Base-by-base conservation (phyloP, 2,329 filamentous ascomycete species). In the Boeremia lycopersici region DNA sequence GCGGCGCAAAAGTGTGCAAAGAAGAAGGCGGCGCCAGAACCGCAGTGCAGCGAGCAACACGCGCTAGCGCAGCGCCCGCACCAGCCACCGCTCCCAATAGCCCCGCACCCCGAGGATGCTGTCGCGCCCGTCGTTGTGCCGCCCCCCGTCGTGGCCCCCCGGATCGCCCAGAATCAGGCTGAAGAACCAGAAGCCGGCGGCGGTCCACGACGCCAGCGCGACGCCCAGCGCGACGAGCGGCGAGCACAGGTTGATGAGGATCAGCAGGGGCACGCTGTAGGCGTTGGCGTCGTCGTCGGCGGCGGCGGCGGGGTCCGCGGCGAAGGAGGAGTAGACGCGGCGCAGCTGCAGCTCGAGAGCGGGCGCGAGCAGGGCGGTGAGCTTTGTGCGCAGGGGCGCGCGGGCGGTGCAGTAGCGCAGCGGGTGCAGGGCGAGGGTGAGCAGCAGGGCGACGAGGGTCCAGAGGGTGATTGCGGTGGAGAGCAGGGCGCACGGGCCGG, bases 141-240 rank as follows among this genome's bases (percentile, higher is more conserved):
- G 38, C 28, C 53, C 53, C 25, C 82, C 80, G 62, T 83, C 82
- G 28, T 80, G 81, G 35, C 82, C 82, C 49, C 85, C 84, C 28
- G 85, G 85, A 70, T 87, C 85, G 4, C 85, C 85, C 43, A 88
- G 74, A 10, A 87, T 82, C 63, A 80, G 80, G 23, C 83, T 79
- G 64, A 85, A 86, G 46, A 86, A 74, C 85, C 85, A 87, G 74
- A 87, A 88, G 17, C 78, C 81, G 1, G 83, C 84, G 0, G 84
- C 79, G 0, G 82, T 81, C 84, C 84, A 87, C 6, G 81, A 79
- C 1, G 81, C 80, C 12, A 86, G 69, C 17, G 84, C 79, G 41
- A 86, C 76, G 33, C 80, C 82, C 10, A 86, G 71, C 48, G 83
- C 83, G 43, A 86, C 70, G 34, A 87, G 64, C 2, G 85, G 83